A percentile compares a stretch with the other conserved stretches of the same genome.
Conservation (phyloP, 2,329 filamentous ascomycete genomes). For the Monosporascus sp. region DNA sequence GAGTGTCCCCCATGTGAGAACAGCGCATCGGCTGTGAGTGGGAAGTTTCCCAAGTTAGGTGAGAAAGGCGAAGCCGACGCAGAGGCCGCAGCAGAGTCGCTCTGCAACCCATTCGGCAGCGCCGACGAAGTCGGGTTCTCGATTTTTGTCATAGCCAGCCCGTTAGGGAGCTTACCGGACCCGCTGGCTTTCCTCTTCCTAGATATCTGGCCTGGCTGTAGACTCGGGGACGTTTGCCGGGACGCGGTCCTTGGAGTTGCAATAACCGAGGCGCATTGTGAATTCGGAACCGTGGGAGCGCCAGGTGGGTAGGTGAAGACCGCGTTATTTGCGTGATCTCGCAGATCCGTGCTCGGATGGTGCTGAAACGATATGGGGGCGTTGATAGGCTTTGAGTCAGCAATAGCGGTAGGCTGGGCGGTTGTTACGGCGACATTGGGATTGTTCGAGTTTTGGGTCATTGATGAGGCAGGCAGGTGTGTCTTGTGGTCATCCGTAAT, state of each 20-base stretch:
- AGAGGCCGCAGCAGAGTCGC: slow-evolving; percentile 25
- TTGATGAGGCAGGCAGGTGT: slow-evolving; percentile 42
- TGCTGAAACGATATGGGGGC: slow-evolving; percentile 1
- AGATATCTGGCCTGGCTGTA: slow-evolving; percentile 56
- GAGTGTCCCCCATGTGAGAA: slow-evolving; percentile 21
- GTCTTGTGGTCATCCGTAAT: slow-evolving; percentile 99
- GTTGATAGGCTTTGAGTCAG: not conserved
- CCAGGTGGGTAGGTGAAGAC: slow-evolving; percentile 31
- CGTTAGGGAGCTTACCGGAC: slow-evolving; percentile 63
- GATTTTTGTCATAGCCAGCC: slow-evolving; percentile 75
- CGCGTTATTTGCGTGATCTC: slow-evolving; percentile 1
- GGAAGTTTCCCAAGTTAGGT: slow-evolving; percentile 39
- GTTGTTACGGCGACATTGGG: slow-evolving; percentile 15
- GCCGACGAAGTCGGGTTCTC: slow-evolving; percentile 47
- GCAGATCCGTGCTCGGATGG: not conserved
- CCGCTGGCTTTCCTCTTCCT: slow-evolving; percentile 81
- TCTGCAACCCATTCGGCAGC: slow-evolving; percentile 27
- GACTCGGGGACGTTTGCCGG: slow-evolving; percentile 66
- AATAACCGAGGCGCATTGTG: slow-evolving; percentile 32
- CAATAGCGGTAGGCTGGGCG: slow-evolving; percentile 2
- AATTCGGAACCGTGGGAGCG: slow-evolving; percentile 14
- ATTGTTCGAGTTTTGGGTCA: slow-evolving; percentile 15
- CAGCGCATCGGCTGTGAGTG: slow-evolving; percentile 30
- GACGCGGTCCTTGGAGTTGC: slow-evolving; percentile 59
- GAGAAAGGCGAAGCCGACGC: slow-evolving; percentile 49